Conservation (phyloP, 2,329 filamentous ascomycete species). For the Geosmithia morbida region DNA sequence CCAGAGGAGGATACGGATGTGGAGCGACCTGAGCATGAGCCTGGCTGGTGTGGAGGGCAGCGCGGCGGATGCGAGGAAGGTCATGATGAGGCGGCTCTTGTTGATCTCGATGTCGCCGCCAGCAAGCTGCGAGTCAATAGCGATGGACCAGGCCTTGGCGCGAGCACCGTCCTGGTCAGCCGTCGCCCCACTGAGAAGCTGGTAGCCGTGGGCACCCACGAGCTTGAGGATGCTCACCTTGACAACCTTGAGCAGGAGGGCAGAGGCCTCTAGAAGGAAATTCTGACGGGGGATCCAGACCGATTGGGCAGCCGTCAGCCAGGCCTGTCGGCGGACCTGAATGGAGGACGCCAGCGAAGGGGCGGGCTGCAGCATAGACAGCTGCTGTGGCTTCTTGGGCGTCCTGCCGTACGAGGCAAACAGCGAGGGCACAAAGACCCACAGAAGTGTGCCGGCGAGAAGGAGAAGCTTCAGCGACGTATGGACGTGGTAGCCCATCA, state of each 20-base stretch:
- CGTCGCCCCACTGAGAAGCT: slow-evolving; percentile 64
- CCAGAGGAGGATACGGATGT: slow-evolving; percentile 83
- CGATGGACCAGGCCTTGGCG: slow-evolving; percentile 85
- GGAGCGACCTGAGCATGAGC: slow-evolving; percentile 83
- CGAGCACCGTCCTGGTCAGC: slow-evolving; percentile 76
- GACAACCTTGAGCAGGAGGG: slow-evolving; percentile 62
- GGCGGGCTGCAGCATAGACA: slow-evolving; percentile 31
- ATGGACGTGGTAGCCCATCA: slow-evolving; percentile 40
- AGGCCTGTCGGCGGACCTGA: slow-evolving; percentile 73
- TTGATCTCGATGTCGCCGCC: slow-evolving; percentile 84
- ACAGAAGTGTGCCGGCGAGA: slow-evolving; percentile 37
- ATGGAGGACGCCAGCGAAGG: slow-evolving; percentile 71
- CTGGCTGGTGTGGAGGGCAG: slow-evolving; percentile 69
- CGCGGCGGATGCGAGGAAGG: slow-evolving; percentile 76
- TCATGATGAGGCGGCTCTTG: slow-evolving; percentile 72
- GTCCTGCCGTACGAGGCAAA: slow-evolving; percentile 30
- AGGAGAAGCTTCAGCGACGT: slow-evolving; percentile 37
- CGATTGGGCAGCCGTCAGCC: slow-evolving; percentile 85
- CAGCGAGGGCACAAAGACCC: slow-evolving; percentile 38
- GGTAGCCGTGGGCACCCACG: slow-evolving; percentile 64
- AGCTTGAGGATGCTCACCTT: slow-evolving; percentile 71
- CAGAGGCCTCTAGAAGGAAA: slow-evolving; percentile 73
- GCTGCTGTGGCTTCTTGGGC: slow-evolving; percentile 32
- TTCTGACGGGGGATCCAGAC: slow-evolving; percentile 84
- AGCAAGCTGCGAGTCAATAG: slow-evolving; percentile 80